A percentile compares a stretch with the other conserved stretches of the same genome.
These are phyloP conservation scores for Pseudogymnoascus sp. DNA, from an alignment of 2,329 filamentous ascomycete genomes.

Conservation along the genomic window DNA sequence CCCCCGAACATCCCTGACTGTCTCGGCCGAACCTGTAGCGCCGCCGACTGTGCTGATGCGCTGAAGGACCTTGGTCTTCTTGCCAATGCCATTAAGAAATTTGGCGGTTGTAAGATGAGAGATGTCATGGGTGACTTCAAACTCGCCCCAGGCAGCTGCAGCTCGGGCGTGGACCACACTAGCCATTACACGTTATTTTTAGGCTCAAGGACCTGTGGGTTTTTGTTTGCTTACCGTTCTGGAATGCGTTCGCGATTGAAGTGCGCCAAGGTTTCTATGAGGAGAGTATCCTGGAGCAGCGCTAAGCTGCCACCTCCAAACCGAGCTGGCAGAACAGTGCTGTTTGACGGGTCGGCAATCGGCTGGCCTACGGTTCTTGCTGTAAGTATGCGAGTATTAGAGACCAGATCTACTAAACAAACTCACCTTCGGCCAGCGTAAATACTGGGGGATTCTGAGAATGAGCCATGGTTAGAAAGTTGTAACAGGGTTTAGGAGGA, in stretches of 20 bases:
- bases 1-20: slow-evolving; percentile 39
- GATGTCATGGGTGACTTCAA: slow-evolving; percentile 15
- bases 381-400: not conserved
- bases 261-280: not conserved
- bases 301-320: slow-evolving; percentile 3
- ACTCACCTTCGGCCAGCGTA: not conserved
- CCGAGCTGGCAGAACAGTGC: not conserved
- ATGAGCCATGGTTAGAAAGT: not conserved
- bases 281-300: not conserved
- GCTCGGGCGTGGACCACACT: slow-evolving; percentile 54
- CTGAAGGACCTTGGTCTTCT: slow-evolving; percentile 55
- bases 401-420: not conserved
- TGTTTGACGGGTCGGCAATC: not conserved
- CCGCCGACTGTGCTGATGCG: slow-evolving; percentile 47
- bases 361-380: not conserved
- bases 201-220: not conserved
- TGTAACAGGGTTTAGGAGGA: no score
- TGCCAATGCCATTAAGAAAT: slow-evolving; percentile 51
- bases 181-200: not conserved
- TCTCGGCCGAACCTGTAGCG: slow-evolving; percentile 38
- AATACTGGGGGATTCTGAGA: not conserved
- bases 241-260: slow-evolving; percentile 10
- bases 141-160: slow-evolving; percentile 17
- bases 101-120: slow-evolving; percentile 17
- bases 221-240: slow-evolving; percentile 7